Conservation (phyloP, 2,329 filamentous ascomycete genomes). For the Ceratocystis colombiana region DNA sequence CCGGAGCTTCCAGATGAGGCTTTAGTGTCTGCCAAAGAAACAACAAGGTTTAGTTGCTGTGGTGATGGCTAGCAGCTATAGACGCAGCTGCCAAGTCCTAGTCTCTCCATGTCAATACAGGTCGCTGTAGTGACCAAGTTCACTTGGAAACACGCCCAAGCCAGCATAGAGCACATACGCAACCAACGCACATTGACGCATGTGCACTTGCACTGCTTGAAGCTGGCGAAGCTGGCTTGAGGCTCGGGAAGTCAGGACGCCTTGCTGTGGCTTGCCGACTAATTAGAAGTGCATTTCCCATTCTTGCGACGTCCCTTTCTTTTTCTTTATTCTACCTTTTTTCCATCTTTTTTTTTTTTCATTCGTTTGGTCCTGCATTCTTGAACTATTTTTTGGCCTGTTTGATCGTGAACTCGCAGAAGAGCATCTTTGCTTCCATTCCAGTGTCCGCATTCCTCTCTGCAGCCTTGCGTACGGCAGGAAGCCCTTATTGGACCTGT, state of each 20-base stretch:
- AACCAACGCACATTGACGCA: neutral
- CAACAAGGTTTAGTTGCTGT: constrained; percentile 15
- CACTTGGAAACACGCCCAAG: constrained; percentile 15
- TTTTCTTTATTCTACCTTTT: constrained; percentile 15
- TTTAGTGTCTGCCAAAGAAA: neutral
- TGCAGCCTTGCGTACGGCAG: neutral
- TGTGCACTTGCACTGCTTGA: neutral
- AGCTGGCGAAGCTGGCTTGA: neutral
- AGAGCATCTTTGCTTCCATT: constrained; percentile 2
- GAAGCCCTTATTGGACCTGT: neutral
- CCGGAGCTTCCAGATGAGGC: constrained; percentile 9
- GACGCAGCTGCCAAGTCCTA: constrained; percentile 20
- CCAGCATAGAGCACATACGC: neutral
- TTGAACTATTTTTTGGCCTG: neutral
- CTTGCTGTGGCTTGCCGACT: constrained; percentile 11
- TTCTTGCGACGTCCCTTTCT: neutral
- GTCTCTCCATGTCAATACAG: constrained; percentile 17
- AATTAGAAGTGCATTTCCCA: constrained; percentile 18
- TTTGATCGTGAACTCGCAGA: neutral
- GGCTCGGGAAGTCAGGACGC: neutral
- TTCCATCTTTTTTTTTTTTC: neutral
- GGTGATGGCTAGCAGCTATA: constrained; percentile 18
- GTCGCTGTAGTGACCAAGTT: constrained; percentile 20
- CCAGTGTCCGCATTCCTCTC: neutral
- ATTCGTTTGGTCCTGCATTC: constrained; percentile 12